These are phyloP conservation scores for Neurospora sp. DNA, from an alignment of 495 filamentous ascomycete genomes.

Conservation along the genomic window DNA sequence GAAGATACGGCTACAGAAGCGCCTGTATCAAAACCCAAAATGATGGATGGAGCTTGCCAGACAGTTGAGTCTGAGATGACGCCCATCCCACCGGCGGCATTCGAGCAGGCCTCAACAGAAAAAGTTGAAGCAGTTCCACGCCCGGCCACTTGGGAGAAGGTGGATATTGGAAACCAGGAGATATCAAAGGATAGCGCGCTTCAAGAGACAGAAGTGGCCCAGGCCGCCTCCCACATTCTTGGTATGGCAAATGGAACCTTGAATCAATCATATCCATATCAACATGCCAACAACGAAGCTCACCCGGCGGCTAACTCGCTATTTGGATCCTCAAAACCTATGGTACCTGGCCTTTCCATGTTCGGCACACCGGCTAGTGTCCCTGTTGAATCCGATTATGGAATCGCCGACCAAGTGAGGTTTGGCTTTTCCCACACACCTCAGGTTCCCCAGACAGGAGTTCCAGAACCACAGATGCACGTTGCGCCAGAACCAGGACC, in stretches of 20 bases:
- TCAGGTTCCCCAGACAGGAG: slow-evolving; percentile 4
- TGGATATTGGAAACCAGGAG: background rate
- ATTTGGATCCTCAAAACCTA: slow-evolving; percentile 9
- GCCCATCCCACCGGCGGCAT: background rate
- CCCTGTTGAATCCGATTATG: slow-evolving; percentile 6
- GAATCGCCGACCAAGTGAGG: slow-evolving; percentile 22
- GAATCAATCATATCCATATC: background rate
- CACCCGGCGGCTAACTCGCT: background rate
- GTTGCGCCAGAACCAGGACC: slow-evolving; percentile 1
- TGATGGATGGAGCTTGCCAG: slow-evolving; percentile 40
- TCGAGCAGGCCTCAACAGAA: background rate
- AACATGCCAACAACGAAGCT: background rate
- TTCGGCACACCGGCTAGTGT: slow-evolving; percentile 14
- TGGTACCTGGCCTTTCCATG: slow-evolving; percentile 9
- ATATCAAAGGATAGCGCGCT: background rate
- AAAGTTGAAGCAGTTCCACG: background rate
- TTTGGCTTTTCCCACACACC: slow-evolving; percentile 26
- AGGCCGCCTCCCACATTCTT: background rate
- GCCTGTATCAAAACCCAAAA: slow-evolving; percentile 14
- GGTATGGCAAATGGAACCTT: background rate
- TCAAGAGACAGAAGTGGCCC: background rate
- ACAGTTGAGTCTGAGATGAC: slow-evolving; percentile 31
- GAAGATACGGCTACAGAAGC: slow-evolving; percentile 14
- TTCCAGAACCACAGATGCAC: background rate
- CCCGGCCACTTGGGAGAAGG: background rate